phyloP scores from a whole-genome alignment of 441 rosid species.

The Flueggea neowawraea region DNA sequence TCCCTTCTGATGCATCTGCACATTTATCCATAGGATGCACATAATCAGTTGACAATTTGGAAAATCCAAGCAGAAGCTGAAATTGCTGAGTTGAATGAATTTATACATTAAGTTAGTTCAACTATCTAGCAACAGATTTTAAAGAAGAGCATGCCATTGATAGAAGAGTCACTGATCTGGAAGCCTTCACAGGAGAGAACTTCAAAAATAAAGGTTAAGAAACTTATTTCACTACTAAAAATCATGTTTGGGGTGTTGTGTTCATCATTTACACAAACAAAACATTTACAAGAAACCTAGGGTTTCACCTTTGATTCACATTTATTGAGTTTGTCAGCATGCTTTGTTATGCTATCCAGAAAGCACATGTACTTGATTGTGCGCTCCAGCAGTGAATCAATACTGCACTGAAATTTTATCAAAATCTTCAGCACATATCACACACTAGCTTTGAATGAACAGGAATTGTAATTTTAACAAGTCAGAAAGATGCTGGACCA shows the following conservation, averaged over 20 bases:
- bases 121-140: not conserved
- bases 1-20: constrained; percentile 69
- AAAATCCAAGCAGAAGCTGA: not conserved
- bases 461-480: constrained; percentile 14
- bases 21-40: constrained; percentile 20
- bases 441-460: constrained; percentile 9
- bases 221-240: constrained; percentile 3
- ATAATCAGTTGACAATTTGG: not conserved
- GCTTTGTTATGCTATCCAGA: constrained; percentile 77
- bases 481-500: constrained; percentile 15
- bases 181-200: not conserved
- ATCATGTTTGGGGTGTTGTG: constrained; percentile 6
- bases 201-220: constrained; percentile 1
- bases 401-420: constrained; percentile 77
- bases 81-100: not conserved
- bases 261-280: constrained; percentile 7
- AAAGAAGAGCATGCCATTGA: not conserved
- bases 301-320: constrained; percentile 61
- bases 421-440: constrained; percentile 32
- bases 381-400: constrained; percentile 93
- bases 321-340: constrained; percentile 81
- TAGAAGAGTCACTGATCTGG: not conserved
- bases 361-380: constrained; percentile 94
- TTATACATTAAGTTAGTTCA: not conserved
- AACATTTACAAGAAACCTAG: constrained; percentile 3